phyloP scores from a whole-genome alignment of 305 asterid species.

The Fraxinus velutina region DNA sequence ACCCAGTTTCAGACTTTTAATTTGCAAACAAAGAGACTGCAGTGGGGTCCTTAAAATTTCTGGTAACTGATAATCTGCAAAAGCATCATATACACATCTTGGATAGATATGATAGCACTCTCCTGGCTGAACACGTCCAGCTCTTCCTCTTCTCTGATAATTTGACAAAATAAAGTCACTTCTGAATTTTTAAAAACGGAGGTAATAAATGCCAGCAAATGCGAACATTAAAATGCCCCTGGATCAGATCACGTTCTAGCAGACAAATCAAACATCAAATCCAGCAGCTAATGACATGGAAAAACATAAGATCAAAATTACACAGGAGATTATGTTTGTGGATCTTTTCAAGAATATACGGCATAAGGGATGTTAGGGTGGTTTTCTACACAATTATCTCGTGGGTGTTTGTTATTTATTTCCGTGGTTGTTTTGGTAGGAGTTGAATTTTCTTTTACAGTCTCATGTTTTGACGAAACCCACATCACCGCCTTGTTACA shows the following conservation, averaged over 20 bases:
- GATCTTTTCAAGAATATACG: background rate
- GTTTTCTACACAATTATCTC: background rate
- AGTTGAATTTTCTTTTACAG: background rate
- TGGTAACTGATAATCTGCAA: constrained; percentile 84
- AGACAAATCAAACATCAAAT: constrained; percentile 2
- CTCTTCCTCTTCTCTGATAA: constrained; percentile 94
- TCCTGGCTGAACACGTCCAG: constrained; percentile 99
- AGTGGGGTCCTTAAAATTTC: constrained; percentile 94
- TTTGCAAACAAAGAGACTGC: constrained; percentile 94
- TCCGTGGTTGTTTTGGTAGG: background rate
- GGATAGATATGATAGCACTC: constrained; percentile 93
- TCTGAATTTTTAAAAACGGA: background rate
- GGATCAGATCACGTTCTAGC: constrained; percentile 4
- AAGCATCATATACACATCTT: constrained; percentile 73
- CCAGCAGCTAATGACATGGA: background rate
- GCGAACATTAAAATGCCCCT: constrained; percentile 1
- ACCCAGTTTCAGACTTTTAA: constrained; percentile 86
- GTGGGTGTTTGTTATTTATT: background rate
- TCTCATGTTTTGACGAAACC: background rate
- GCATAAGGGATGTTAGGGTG: background rate
- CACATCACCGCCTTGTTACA: background rate
- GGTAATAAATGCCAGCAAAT: constrained; percentile 12
- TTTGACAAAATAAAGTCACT: constrained; percentile 15
- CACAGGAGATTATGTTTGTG: background rate
- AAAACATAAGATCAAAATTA: background rate